Evolutionary conservation across 345 rosid species (phyloP).

Genomic region (Toxicodendron radicans): DNA sequence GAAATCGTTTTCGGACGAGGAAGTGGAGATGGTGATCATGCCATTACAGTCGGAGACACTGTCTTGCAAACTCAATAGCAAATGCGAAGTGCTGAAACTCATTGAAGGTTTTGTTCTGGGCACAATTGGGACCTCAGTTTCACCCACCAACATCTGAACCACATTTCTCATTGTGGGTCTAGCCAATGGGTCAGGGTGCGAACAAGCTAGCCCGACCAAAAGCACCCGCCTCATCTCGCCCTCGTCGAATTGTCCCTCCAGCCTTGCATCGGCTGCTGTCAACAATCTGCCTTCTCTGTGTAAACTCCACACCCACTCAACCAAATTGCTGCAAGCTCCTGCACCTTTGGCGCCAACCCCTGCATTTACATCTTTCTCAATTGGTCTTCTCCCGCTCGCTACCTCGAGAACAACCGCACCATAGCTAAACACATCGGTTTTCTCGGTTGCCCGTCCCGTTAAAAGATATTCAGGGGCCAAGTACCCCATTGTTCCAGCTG

Average conservation of each 20-base stretch:
- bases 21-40: slow-evolving; percentile 48
- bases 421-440: slow-evolving; percentile 88
- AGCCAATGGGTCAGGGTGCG: slow-evolving; percentile 83
- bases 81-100: slow-evolving; percentile 84
- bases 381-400: slow-evolving; percentile 80
- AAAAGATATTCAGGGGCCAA: slow-evolving; percentile 90
- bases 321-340: slow-evolving; percentile 55
- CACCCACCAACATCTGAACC: slow-evolving; percentile 90
- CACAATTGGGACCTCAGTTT: slow-evolving; percentile 77
- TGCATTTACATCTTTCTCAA: slow-evolving; percentile 48
- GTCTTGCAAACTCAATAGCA: slow-evolving; percentile 78
- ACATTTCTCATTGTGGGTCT: slow-evolving; percentile 85
- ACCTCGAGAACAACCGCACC: slow-evolving; percentile 95
- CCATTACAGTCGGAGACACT: slow-evolving; percentile 86
- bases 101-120: slow-evolving; percentile 81
- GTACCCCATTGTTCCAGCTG: slow-evolving; percentile 99
- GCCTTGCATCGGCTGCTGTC: slow-evolving; percentile 69
- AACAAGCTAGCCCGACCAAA: slow-evolving; percentile 84
- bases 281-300: slow-evolving; percentile 76
- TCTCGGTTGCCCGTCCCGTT: slow-evolving; percentile 89
- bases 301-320: slow-evolving; percentile 96
- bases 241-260: slow-evolving; percentile 56
- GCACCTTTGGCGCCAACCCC: slow-evolving; percentile 35
- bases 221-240: slow-evolving; percentile 66
- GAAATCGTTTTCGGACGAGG: slow-evolving; percentile 62